Evolutionary conservation across 2,329 filamentous ascomycete species (phyloP).

Genomic region (Fusarium protoensiforme): DNA sequence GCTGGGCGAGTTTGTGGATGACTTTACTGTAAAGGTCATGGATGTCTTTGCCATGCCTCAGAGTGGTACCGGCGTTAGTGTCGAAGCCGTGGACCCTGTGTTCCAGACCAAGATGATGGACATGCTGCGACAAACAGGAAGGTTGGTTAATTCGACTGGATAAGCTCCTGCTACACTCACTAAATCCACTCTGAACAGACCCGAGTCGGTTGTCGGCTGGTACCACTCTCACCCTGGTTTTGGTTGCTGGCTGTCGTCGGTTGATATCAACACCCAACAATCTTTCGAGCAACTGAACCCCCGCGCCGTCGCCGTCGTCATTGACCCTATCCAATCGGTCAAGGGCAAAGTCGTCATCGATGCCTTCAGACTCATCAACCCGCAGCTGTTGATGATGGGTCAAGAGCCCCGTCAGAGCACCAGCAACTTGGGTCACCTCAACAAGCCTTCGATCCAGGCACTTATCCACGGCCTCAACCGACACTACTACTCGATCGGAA

Average conservation of each 20-base stretch:
- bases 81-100: constrained; percentile 97
- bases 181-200: constrained; percentile 62
- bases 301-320: constrained; percentile 95
- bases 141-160: constrained; percentile 65
- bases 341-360: constrained; percentile 99
- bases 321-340: constrained; percentile 98
- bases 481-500: constrained; percentile 99
- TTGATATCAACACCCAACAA: constrained; percentile 99
- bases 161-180: not conserved
- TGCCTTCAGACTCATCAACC: constrained; percentile 98
- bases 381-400: constrained; percentile 96
- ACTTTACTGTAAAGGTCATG: constrained; percentile 97
- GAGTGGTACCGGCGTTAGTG: constrained; percentile 96
- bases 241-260: constrained; percentile 97
- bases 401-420: constrained; percentile 98
- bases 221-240: constrained; percentile 99
- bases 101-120: constrained; percentile 99
- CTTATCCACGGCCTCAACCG: constrained; percentile 97
- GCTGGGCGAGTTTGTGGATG: constrained; percentile 98
- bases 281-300: constrained; percentile 99
- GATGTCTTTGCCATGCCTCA: constrained; percentile 99
- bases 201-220: constrained; percentile 98
- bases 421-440: constrained; percentile 95
- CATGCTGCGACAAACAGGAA: constrained; percentile 96
- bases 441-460: constrained; percentile 99